Conservation (phyloP, 2,329 filamentous ascomycete species). For the Talaromyces verruculosus region DNA sequence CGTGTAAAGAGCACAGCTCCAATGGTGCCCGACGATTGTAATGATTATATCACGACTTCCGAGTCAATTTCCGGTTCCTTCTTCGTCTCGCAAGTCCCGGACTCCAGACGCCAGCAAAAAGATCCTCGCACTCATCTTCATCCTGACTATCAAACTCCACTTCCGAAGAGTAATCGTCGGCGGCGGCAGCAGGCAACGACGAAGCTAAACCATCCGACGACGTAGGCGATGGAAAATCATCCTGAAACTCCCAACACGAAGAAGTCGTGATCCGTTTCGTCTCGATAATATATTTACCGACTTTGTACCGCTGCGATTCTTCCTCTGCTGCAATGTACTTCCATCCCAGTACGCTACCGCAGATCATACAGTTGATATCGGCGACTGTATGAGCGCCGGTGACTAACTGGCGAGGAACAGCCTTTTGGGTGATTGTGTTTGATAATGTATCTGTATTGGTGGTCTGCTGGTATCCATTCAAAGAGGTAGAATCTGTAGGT, state of each 20-base stretch:
- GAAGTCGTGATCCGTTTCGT: slow-evolving; percentile 55
- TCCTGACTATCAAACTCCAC: slow-evolving; percentile 64
- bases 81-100: slow-evolving; percentile 50
- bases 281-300: slow-evolving; percentile 67
- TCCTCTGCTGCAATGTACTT: slow-evolving; percentile 65
- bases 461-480: slow-evolving; percentile 21
- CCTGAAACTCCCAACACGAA: slow-evolving; percentile 53
- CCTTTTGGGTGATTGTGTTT: slow-evolving; percentile 58
- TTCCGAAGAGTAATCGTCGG: neutral
- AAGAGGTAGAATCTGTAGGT: neutral
- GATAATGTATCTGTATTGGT: slow-evolving; percentile 46
- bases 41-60: neutral
- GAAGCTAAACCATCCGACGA: neutral
- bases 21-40: neutral
- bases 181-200: neutral
- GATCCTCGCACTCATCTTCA: slow-evolving; percentile 66
- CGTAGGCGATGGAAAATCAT: slow-evolving; percentile 20
- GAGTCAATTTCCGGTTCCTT: slow-evolving; percentile 42
- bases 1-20: slow-evolving; percentile 5
- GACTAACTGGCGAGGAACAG: slow-evolving; percentile 60
- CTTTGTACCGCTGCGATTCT: slow-evolving; percentile 62
- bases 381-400: slow-evolving; percentile 63
- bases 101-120: slow-evolving; percentile 64
- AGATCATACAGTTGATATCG: slow-evolving; percentile 59
- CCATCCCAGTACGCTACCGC: slow-evolving; percentile 61